Evolutionary conservation across 495 filamentous ascomycete species (phyloP).

Genomic region (Penicillium simplicissimum): DNA sequence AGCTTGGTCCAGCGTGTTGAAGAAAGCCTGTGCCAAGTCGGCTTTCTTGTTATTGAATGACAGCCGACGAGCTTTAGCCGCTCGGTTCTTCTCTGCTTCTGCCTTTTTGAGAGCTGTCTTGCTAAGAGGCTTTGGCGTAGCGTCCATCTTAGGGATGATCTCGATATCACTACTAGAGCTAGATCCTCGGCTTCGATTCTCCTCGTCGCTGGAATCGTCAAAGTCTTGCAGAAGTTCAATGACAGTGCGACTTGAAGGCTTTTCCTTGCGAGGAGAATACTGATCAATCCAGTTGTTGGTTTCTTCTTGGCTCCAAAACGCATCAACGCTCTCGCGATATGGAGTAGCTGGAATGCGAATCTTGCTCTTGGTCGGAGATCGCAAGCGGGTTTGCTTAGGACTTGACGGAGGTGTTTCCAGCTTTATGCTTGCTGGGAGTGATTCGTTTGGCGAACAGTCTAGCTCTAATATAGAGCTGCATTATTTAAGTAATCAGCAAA

Average conservation of each 20-base stretch:
- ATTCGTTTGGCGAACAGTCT: constrained; percentile 28
- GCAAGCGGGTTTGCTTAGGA: constrained; percentile 43
- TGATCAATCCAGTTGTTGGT: constrained; percentile 83
- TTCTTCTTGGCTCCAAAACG: constrained; percentile 76
- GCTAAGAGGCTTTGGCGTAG: constrained; percentile 37
- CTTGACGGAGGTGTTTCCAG: constrained; percentile 47
- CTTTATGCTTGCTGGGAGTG: constrained; percentile 15
- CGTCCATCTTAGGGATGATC: constrained; percentile 11
- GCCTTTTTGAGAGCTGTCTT: constrained; percentile 49
- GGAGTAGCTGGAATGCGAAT: constrained; percentile 52
- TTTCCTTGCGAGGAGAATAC: constrained; percentile 67
- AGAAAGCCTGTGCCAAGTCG: constrained; percentile 64
- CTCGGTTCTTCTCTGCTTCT: constrained; percentile 41
- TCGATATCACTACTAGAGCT: constrained; percentile 13
- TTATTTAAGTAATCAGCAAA: constrained; percentile 10
- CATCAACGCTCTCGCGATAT: constrained; percentile 68
- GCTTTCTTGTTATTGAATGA: constrained; percentile 69
- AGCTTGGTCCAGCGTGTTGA: constrained; percentile 68
- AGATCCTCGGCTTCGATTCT: constrained; percentile 17
- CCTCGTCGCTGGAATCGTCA: constrained; percentile 30
- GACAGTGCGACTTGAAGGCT: constrained; percentile 13
- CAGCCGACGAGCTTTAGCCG: constrained; percentile 51
- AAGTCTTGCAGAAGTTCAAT: constrained; percentile 36
- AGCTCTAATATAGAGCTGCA: constrained; percentile 19
- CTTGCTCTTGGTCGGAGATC: constrained; percentile 55